A percentile compares a stretch with the other conserved stretches of the same genome.
Evolutionary conservation across 192 early-diverging fungal species (phyloP).

Genomic region (Mortierella alpina): DNA sequence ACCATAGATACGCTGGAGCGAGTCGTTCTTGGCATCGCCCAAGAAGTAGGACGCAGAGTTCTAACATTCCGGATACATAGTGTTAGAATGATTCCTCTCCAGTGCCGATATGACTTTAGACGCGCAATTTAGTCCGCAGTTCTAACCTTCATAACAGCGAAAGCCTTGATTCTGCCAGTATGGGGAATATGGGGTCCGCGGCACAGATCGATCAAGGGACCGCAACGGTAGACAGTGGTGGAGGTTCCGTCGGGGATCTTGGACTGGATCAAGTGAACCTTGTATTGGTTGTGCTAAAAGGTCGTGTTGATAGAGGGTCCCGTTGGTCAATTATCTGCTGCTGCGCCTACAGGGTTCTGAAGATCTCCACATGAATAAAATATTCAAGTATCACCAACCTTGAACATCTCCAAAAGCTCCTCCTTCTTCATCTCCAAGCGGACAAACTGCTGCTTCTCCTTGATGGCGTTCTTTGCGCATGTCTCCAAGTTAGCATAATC

Average conservation of each 20-base stretch:
- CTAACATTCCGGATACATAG: conserved; percentile 30
- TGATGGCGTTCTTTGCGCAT: conserved; percentile 87
- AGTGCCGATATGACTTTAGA: neutral
- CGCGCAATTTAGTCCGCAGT: neutral
- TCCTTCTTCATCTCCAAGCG: conserved; percentile 90
- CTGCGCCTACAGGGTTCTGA: neutral
- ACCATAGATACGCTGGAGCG: conserved; percentile 98
- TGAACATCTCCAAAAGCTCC: conserved; percentile 96
- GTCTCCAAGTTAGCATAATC: conserved; percentile 92
- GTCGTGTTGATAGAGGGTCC: neutral
- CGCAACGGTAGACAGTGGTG: conserved; percentile 98
- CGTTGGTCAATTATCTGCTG: neutral
- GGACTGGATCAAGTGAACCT: conserved; percentile 91
- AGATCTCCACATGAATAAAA: neutral
- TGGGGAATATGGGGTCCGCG: conserved; percentile 95
- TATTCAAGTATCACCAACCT: conserved; percentile 33
- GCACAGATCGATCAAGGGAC: conserved; percentile 97
- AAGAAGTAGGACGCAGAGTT: conserved; percentile 99
- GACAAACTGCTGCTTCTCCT: conserved; percentile 96
- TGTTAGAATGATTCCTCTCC: neutral
- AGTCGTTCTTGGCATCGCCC: conserved; percentile 97
- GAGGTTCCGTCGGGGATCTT: conserved; percentile 93
- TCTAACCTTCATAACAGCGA: conserved; percentile 85
- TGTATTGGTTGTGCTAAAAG: conserved; percentile 93
- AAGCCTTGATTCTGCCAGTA: conserved; percentile 94